Conservation (phyloP, 331 rosid species). For the Acacia concinna region DNA sequence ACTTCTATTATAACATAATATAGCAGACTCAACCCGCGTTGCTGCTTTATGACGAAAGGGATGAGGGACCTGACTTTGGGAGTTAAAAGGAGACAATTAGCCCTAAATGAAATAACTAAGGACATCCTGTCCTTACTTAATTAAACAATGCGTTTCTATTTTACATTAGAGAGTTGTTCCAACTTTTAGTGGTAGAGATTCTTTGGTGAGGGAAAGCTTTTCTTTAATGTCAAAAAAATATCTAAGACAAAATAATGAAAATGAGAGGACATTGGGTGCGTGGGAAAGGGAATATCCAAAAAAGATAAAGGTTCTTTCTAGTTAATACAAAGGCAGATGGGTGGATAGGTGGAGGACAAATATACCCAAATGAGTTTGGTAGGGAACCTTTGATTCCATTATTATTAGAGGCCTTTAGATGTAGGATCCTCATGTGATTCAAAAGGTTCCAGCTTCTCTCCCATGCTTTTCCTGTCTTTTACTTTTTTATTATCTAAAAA, state of each 20-base stretch:
- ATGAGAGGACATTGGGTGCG: background rate
- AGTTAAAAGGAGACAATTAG: background rate
- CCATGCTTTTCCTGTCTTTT: no score
- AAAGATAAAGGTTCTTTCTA: conserved; percentile 1
- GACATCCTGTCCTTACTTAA: background rate
- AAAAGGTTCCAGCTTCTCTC: no score
- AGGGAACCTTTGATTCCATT: background rate
- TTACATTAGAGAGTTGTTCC: background rate
- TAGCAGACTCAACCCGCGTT: background rate
- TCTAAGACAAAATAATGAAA: background rate
- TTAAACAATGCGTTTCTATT: background rate
- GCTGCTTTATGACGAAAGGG: background rate
- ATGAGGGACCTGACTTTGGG: background rate
- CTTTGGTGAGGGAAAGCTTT: background rate
- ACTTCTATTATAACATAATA: background rate
- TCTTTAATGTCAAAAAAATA: background rate
- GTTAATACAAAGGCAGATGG: background rate
- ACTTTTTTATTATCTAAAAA: no score
- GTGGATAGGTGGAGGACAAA: background rate
- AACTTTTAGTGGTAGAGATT: background rate
- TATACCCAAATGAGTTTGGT: background rate
- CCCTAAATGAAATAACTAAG: background rate
- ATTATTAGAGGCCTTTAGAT: background rate
- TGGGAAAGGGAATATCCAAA: background rate
- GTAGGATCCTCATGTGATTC: background rate